Conservation (phyloP, 2,329 filamentous ascomycete genomes). For the Lecanicillium sp. region DNA sequence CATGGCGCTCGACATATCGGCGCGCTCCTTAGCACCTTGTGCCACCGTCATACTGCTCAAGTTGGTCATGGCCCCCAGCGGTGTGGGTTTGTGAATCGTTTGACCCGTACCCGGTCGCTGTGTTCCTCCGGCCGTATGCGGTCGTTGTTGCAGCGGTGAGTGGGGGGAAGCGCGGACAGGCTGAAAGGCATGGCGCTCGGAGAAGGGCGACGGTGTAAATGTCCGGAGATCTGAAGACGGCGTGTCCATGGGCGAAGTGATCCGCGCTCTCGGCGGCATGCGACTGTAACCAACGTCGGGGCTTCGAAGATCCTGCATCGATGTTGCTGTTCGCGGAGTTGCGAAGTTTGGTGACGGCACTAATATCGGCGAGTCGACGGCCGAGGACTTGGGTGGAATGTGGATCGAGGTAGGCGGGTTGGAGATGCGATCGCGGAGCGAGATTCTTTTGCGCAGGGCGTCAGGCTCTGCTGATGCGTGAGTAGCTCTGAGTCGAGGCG, state of each 20-base stretch:
- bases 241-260: conserved; percentile 21
- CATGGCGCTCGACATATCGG: conserved; percentile 22
- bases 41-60: conserved; percentile 49
- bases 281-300: not conserved
- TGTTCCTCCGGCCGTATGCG: conserved; percentile 42
- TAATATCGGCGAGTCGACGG: conserved; percentile 18
- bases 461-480: conserved; percentile 15
- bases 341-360: conserved; percentile 27
- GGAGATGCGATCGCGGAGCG: conserved; percentile 47
- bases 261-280: not conserved
- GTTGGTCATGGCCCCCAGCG: conserved; percentile 50
- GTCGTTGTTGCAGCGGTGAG: conserved; percentile 55
- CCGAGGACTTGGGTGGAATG: conserved; percentile 36
- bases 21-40: conserved; percentile 32
- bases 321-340: conserved; percentile 23
- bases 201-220: conserved; percentile 42
- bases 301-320: conserved; percentile 12
- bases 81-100: conserved; percentile 45
- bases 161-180: conserved; percentile 58
- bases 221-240: conserved; percentile 33
- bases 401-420: conserved; percentile 48
- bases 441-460: conserved; percentile 34
- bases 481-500: conserved; percentile 35
- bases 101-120: conserved; percentile 29
- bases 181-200: conserved; percentile 53